Percentiles rank a stretch among this genome's conserved stretches.
Evolutionary conservation across 1,284 basidiomycete genomes (phyloP).

Genomic region (Cutaneotrichosporon cyanovorans): DNA sequence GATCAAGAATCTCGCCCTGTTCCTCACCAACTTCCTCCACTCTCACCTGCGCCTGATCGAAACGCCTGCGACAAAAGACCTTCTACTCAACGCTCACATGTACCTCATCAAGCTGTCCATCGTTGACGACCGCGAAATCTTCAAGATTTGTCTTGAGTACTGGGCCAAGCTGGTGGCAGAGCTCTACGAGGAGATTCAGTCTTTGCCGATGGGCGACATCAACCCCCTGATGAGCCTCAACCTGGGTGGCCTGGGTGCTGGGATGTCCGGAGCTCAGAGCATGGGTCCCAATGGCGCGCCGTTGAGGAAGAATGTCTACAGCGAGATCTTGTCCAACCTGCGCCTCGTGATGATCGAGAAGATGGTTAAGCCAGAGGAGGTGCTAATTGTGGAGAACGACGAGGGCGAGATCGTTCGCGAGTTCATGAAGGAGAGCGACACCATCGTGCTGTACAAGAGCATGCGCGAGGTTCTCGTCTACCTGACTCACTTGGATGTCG

Average conservation of each 20-base stretch:
- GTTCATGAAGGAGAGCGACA: slow-evolving; percentile 99
- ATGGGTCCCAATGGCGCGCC: slow-evolving; percentile 65
- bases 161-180: slow-evolving; percentile 98
- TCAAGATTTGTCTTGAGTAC: slow-evolving; percentile 99
- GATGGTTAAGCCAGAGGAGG: slow-evolving; percentile 99
- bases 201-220: slow-evolving; percentile 69
- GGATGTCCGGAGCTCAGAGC: slow-evolving; percentile 50
- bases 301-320: slow-evolving; percentile 87
- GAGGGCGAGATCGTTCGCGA: slow-evolving; percentile 99
- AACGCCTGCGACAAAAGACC: slow-evolving; percentile 82
- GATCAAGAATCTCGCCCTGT: slow-evolving; percentile 91
- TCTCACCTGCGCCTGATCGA: slow-evolving; percentile 88
- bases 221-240: slow-evolving; percentile 90
- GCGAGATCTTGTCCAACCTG: slow-evolving; percentile 88
- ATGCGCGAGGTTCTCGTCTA: slow-evolving; percentile 98
- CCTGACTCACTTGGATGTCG: slow-evolving; percentile 92
- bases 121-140: slow-evolving; percentile 96
- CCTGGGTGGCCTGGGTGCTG: slow-evolving; percentile 53
- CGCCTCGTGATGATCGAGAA: slow-evolving; percentile 95
- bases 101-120: slow-evolving; percentile 99
- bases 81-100: slow-evolving; percentile 90
- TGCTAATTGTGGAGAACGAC: slow-evolving; percentile 94
- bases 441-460: slow-evolving; percentile 96
- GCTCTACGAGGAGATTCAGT: slow-evolving; percentile 94
- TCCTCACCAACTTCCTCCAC: slow-evolving; percentile 93